Evolutionary conservation across 2,329 filamentous ascomycete species (phyloP), one percentile per base, ranked within the genome.

Genomic region (Catunica adiposa): DNA sequence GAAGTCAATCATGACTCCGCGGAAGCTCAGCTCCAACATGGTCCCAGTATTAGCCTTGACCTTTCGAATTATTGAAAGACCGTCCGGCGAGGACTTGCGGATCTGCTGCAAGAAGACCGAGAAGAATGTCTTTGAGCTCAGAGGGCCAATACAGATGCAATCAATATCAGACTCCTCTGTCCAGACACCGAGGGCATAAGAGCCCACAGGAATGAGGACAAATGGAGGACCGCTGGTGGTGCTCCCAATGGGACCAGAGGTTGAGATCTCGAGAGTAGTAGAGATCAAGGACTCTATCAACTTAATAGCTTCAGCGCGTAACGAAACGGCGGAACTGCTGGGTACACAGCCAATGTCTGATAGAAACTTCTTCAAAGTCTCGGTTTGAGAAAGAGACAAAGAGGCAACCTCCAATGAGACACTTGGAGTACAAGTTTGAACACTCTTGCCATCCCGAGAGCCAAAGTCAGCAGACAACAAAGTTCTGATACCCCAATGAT

Each of bases 121-220:
- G 62, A 84, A 83, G 64, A 85, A 85, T 0, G 73, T 78, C 58
- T 70, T 72, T 1, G 78, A 67, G 62, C 78, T 79, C 56, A 82
- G 78, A 22, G 75, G 71, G 1, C 81, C 79, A 59, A 85, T 76
- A 60, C 75, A 83, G 4, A 85, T 70, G 61, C 79, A 80, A 65
- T 86, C 80, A 5, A 86, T 72, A 61, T 84, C 79, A 1, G 80
- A 84, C 0, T 71, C 64, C 1, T 68, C 62, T 1, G 76, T 78
- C 78, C 80, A 84, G 2, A 81, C 75, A 8, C 75, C 76, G 2
- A 85, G 67, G 2, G 76, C 78, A 61, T 80, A 83, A 0, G 82
- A 84, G 0, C 82, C 82, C n/a, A 84, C 78, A 0, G 80, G 72
- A 4, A 78, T 70, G 6, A 84, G 62, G 1, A 80, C 67, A 38